These are phyloP conservation scores for Trametes villosa DNA, from an alignment of 768 basidiomycete species.

Conservation along the genomic window DNA sequence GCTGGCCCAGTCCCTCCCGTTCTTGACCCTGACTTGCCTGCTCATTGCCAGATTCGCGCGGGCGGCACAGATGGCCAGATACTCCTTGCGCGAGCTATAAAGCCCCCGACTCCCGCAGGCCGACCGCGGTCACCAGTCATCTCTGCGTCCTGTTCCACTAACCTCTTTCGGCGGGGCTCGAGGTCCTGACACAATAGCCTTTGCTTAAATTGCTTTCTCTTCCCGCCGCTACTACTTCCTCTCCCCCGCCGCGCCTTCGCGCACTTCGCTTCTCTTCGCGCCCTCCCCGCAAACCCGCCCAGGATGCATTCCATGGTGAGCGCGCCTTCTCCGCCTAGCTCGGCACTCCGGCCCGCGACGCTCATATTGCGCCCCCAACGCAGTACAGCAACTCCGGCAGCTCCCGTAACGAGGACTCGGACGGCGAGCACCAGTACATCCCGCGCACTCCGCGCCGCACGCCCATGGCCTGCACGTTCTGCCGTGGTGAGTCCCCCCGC, in stretches of 20 bases:
- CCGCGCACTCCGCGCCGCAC: conserved; percentile 48
- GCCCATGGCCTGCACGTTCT: conserved; percentile 77
- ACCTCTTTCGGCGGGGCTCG: conserved; percentile 19
- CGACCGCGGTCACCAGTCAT: conserved; percentile 12
- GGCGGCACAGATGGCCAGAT: conserved; percentile 4
- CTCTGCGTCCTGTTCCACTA: conserved; percentile 18
- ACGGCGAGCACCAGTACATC: conserved; percentile 31
- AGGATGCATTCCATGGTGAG: conserved; percentile 15
- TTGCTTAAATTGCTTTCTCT: conserved; percentile 1
- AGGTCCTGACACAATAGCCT: conserved; percentile 15
- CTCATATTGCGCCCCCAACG: neutral
- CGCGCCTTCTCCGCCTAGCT: neutral
- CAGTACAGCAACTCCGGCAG: conserved; percentile 20
- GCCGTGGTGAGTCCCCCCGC: conserved; percentile 53
- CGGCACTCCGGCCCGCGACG: neutral
- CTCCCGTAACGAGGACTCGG: conserved; percentile 28
- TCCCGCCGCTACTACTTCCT: conserved; percentile 7
- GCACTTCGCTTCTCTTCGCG: neutral
- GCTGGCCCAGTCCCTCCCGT: conserved; percentile 12
- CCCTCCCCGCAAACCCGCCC: neutral
- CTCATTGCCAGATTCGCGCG: conserved; percentile 17
- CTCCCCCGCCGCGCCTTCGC: neutral
- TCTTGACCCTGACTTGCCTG: conserved; percentile 15
- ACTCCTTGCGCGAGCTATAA: conserved; percentile 10
- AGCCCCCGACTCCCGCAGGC: conserved; percentile 3